Base-by-base conservation (phyloP, 2,329 filamentous ascomycete genomes). In the Fusarium xylarioides region DNA sequence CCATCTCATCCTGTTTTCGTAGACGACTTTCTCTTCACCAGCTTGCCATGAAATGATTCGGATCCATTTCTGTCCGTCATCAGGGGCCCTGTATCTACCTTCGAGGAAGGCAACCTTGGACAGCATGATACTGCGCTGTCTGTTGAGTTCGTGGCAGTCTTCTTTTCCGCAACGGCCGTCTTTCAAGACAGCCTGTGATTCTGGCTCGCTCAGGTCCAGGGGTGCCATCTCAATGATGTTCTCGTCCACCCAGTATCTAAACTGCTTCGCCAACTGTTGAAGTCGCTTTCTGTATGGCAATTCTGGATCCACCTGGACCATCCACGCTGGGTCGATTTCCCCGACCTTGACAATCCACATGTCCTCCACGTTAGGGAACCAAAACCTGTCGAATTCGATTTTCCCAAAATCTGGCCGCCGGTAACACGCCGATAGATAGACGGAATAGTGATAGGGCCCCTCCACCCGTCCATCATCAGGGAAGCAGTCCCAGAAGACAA, bases 401-500 rank as follows among this genome's bases (percentile, higher is more conserved):
- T 78, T 78, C 57, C 80, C 78, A 66, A 77, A 76, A 43, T 77
- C 63, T 42, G 74, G 74, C 49, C 79, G 76, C 7, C 80, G 77
- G 61, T 81, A 82, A 52, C 77, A 80, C 26, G 76, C 74, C 7
- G 79, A 77, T 23, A 83, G 74, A 59, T 82, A 83, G n/a, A 78
- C 74, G 21, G 80, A 80, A 68, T 82, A 83, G 43, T 76, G 79
- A 28, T 76, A 74, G 14, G 79, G 80, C 7, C 77, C 75, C 47
- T 82, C 80, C 28, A 83, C 79, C 43, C 78, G 77, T 9, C 78
- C 79, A 47, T 83, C 82, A 63, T 83, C 82, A 3, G 81, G 81
- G 62, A 81, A 81, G 67, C 82, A 83, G 68, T 83, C 82, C 82
- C 82, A 83, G 52, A 82, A 83, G 16, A 80, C 81, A 37, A 83